Base-by-base conservation (phyloP, 768 basidiomycete species). In the Agaricus sinodeliciosus region DNA sequence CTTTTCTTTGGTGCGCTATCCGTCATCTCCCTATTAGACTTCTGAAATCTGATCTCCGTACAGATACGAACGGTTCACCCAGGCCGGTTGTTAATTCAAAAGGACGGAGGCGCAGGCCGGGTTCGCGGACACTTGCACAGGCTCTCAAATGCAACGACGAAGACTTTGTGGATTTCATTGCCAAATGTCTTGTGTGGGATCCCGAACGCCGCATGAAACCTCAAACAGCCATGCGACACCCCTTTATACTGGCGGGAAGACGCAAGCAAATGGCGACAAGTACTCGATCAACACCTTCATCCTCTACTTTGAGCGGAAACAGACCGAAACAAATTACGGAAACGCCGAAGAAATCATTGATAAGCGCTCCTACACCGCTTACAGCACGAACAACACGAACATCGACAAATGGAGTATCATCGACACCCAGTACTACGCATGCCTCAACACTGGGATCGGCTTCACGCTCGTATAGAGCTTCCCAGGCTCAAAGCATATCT, bases 101-200 rank as follows among this genome's bases (percentile, higher is more conserved):
- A 68, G 96, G 96, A 28, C 85, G 93, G 40, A 81, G 93, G 49
- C 81, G 96, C 55, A 79, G 93, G 60, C 94, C 96, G 13, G 93
- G 90, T 15, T 85, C 90, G 43, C 96, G 96, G 69, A 85, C 90
- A 0, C 78, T 99, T 49, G 80, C 85, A 13, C 87, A 92, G 62
- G 93, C 94, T 37, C 77, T 99, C 45, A 84, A 90, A 51, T 90
- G 87, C 63, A 90, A 94, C 54, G 96, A 98, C 63, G 92, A 95
- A 54, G 84, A 90, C 41, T 98, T 99, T 59, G 77, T 99, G 52
- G 96, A 99, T 70, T 99, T 99, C 66, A 87, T 98, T 58, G 78
- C 90, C 1, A 97, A 95, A 66, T 99, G 96, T 69, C 76, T 99
- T n/a, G 78, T 90, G 26, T 99, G 94, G 94, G 96, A 99, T 71